phyloP scores from a whole-genome alignment of 1,284 basidiomycete species.

The Nidula niveotomentosa region DNA sequence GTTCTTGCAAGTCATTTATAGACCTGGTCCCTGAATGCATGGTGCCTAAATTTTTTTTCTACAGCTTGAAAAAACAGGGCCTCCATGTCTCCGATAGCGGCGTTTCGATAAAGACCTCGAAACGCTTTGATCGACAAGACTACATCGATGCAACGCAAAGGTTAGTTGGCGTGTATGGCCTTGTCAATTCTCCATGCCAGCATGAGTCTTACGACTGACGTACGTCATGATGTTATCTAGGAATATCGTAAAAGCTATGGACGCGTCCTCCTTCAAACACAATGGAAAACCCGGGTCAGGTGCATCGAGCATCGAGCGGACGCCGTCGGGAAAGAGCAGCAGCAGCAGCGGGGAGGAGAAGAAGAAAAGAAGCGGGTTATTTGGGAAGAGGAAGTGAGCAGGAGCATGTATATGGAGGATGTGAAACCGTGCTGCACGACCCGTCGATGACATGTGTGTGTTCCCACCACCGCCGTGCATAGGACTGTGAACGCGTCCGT shows the following conservation, averaged over 20 bases:
- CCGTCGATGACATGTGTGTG: too few relatives aligned
- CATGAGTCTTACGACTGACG: neutral
- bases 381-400: too few relatives aligned
- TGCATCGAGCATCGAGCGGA: neutral
- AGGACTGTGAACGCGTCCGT: too few relatives aligned
- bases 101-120: slow-evolving; percentile 61
- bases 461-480: too few relatives aligned
- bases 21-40: neutral
- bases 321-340: neutral
- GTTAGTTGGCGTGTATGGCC: slow-evolving; percentile 32
- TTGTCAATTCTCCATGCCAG: neutral
- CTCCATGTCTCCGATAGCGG: slow-evolving; percentile 54
- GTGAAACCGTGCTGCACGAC: too few relatives aligned
- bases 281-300: neutral
- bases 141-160: slow-evolving; percentile 74
- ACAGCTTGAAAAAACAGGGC: slow-evolving; percentile 56
- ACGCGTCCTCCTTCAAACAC: slow-evolving; percentile 31
- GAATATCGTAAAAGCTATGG: slow-evolving; percentile 37
- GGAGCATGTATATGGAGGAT: too few relatives aligned
- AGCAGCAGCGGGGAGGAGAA: neutral
- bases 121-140: slow-evolving; percentile 54
- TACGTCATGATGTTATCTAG: slow-evolving; percentile 17
- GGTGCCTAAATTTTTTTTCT: neutral
- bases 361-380: neutral
- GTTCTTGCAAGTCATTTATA: neutral